These are phyloP conservation scores for Tuber calosporum DNA, from an alignment of 495 filamentous ascomycete genomes.

Conservation along the genomic window DNA sequence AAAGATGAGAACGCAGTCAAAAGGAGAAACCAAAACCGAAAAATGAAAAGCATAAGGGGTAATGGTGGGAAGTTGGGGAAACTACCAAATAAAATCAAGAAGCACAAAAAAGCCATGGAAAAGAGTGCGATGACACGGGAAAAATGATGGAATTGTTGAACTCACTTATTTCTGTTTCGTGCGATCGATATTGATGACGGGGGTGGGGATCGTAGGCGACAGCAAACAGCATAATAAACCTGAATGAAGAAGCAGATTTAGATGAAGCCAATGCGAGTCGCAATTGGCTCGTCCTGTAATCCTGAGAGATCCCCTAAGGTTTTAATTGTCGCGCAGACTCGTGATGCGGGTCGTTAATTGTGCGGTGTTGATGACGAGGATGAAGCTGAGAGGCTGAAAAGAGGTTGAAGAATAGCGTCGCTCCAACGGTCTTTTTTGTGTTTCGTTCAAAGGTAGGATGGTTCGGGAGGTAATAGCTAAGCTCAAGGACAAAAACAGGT, in stretches of 20 bases:
- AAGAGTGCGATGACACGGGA: background rate
- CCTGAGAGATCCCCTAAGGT: conserved; percentile 10
- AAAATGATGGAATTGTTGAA: background rate
- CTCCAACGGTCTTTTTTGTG: conserved; percentile 38
- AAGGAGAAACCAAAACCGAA: background rate
- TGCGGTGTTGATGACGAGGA: conserved; percentile 32
- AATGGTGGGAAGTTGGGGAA: no score
- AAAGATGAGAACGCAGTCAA: conserved; percentile 14
- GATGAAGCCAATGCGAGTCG: conserved; percentile 32
- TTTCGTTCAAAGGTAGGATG: conserved; percentile 16
- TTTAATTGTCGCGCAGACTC: conserved; percentile 6
- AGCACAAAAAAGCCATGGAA: background rate
- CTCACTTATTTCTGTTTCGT: conserved; percentile 36
- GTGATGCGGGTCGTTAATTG: conserved; percentile 8
- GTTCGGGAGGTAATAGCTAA: conserved; percentile 19
- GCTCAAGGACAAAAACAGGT: background rate
- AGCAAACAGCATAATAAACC: conserved; percentile 38
- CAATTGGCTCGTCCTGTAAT: conserved; percentile 22
- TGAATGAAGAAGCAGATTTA: conserved; percentile 19
- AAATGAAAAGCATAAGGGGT: background rate
- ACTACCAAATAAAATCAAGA: background rate
- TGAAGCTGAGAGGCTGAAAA: conserved; percentile 34
- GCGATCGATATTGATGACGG: conserved; percentile 21
- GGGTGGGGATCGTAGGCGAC: conserved; percentile 8
- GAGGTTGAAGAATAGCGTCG: conserved; percentile 33